These are phyloP conservation scores for Barnettozyma californica DNA, from an alignment of 805 yeast species.

Conservation along the genomic window DNA sequence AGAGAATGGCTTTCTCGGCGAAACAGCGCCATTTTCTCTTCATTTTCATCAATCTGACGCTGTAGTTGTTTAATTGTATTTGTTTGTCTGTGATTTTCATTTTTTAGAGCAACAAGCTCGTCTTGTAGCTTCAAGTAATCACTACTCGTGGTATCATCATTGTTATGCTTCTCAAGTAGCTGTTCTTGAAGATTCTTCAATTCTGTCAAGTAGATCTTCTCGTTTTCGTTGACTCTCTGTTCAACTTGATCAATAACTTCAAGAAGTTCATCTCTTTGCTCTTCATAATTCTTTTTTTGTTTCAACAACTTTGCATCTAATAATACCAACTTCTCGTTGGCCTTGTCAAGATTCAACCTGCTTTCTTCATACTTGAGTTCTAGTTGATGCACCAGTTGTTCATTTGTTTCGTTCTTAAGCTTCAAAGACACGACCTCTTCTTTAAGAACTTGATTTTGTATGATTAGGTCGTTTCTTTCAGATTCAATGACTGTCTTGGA, in stretches of 20 bases:
- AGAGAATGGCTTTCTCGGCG: slow-evolving; percentile 26
- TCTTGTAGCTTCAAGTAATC: slow-evolving; percentile 8
- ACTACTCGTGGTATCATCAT: background rate
- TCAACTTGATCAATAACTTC: slow-evolving; percentile 53
- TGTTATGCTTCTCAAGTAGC: slow-evolving; percentile 19
- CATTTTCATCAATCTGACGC: slow-evolving; percentile 16
- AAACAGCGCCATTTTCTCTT: slow-evolving; percentile 7
- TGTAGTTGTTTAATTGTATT: slow-evolving; percentile 25
- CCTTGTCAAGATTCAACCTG: slow-evolving; percentile 8
- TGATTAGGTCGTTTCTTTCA: slow-evolving; percentile 38
- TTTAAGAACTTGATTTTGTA: slow-evolving; percentile 26
- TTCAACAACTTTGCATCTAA: slow-evolving; percentile 41
- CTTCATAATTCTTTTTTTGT: slow-evolving; percentile 43
- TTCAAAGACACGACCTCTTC: slow-evolving; percentile 23
- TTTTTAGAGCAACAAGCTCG: slow-evolving; percentile 29
- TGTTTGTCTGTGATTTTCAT: slow-evolving; percentile 25
- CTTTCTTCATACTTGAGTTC: slow-evolving; percentile 11
- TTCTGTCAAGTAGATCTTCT: slow-evolving; percentile 41
- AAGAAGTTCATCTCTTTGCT: slow-evolving; percentile 53
- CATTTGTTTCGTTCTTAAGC: slow-evolving; percentile 9
- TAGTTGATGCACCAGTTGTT: slow-evolving; percentile 10
- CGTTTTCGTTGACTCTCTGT: slow-evolving; percentile 50
- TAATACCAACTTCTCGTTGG: slow-evolving; percentile 12
- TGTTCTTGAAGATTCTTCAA: slow-evolving; percentile 33
- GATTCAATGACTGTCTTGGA: slow-evolving; percentile 17